Base-by-base conservation (phyloP, 306 rosid species). In the Glycyrrhiza uralensis region DNA sequence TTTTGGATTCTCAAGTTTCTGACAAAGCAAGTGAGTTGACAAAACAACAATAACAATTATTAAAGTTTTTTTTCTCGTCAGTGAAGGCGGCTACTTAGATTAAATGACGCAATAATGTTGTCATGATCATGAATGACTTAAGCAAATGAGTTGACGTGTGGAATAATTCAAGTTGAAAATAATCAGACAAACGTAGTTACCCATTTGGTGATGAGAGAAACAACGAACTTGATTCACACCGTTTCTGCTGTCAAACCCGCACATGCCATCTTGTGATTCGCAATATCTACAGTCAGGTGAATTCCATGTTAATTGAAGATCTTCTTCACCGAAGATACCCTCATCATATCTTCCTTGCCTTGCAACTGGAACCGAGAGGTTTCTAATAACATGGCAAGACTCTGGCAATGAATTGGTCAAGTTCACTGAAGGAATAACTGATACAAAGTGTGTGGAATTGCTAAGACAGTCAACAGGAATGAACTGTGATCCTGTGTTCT, bases 201-300 rank as follows among this genome's bases (percentile, higher is more conserved):
- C 96, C 36, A 81, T 7, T 68, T 32, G 75, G n/a, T 66, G 17
- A 24, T 65, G 35, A 66, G n/a, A 2, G 80, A 44, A 67, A 81
- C 96, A 89, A 26, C 64, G 61, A 61, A 82, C 75, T 41, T 56
- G 84, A 49, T 46, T n/a, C n/a, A n/a, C 62, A 71, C 77, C 85
- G 3, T 76, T 54, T 66, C 59, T 85, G 82, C 55, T 85, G 51
- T 36, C 14, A 55, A 81, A 79, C 42, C 90, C 84, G 42, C 97
- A 92, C 33, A 58, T 14, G 8, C 71, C 76, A 9, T 84, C 85
- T 47, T 77, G 50, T 18, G 44, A 20, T 77, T 92, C 91, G 10
- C 97, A 92, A 15, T 5, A 35, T 61, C 76, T 63, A 59, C 97
- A 92, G 35, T 75, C 76, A 4, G 96, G 97, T 10, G 15, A 14